phyloP scores from a whole-genome alignment of 83 land plant genomes.

The Picea mariana region DNA sequence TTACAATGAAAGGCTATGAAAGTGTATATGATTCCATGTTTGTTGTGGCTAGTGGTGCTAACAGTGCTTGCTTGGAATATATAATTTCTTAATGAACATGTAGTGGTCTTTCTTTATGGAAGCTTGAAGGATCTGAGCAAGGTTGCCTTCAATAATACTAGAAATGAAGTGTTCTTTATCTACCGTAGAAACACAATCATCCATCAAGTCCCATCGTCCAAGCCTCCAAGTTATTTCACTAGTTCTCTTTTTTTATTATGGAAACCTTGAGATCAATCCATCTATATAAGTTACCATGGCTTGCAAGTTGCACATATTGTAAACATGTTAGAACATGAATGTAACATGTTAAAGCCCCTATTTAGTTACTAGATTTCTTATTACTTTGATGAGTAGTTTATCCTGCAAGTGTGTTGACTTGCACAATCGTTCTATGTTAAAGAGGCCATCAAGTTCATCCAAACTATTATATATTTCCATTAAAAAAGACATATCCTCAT shows the following conservation, averaged over 20 bases:
- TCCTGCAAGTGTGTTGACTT: slow-evolving; percentile 82
- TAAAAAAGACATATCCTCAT: slow-evolving; percentile 85
- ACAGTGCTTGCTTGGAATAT: slow-evolving; percentile 78
- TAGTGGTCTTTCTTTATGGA: slow-evolving; percentile 74
- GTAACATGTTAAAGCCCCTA: slow-evolving; percentile 89
- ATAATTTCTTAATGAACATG: slow-evolving; percentile 69
- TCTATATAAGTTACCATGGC: slow-evolving; percentile 96
- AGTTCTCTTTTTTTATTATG: slow-evolving; percentile 68
- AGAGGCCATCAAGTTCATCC: slow-evolving; percentile 97
- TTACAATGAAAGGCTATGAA: slow-evolving; percentile 90
- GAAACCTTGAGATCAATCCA: slow-evolving; percentile 82
- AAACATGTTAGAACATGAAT: slow-evolving; percentile 94
- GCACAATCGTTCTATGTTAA: slow-evolving; percentile 75
- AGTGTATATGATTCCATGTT: slow-evolving; percentile 97
- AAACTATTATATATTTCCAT: slow-evolving; percentile 90
- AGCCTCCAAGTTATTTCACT: slow-evolving; percentile 99
- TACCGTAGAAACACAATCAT: slow-evolving; percentile 83
- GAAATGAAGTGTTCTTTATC: slow-evolving; percentile 56
- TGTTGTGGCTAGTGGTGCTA: slow-evolving; percentile 95
- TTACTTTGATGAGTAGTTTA: slow-evolving; percentile 67
- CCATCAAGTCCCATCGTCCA: slow-evolving; percentile 92
- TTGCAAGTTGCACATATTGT: slow-evolving; percentile 95
- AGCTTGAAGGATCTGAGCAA: slow-evolving; percentile 89
- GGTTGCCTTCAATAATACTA: slow-evolving; percentile 49
- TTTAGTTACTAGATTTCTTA: slow-evolving; percentile 96